Percentiles rank a stretch among this genome's conserved stretches.
Conservation (phyloP, 2,329 filamentous ascomycete genomes). For the Colletotrichum sp. region DNA sequence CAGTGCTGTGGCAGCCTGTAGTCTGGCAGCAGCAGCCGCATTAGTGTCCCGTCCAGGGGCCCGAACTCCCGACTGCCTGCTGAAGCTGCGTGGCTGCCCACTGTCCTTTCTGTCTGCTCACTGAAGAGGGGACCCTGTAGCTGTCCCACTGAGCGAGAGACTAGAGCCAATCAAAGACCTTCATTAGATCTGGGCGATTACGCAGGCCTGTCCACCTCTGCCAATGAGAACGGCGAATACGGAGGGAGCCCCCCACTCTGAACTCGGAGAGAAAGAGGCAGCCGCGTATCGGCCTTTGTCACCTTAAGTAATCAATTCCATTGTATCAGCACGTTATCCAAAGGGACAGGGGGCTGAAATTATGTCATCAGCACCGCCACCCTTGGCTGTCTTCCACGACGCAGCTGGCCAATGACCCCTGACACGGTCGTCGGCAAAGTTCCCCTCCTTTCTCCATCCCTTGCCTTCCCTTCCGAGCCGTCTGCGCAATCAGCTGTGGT, state of each 20-base stretch:
- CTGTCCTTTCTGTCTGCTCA: background rate
- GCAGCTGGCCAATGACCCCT: background rate
- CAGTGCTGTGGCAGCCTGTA: background rate
- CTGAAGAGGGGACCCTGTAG: background rate
- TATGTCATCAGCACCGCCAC: slow-evolving; percentile 19
- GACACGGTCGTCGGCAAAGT: background rate
- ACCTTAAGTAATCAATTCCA: background rate
- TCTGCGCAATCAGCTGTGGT: background rate
- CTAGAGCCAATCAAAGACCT: background rate
- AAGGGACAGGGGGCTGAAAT: background rate
- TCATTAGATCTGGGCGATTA: background rate
- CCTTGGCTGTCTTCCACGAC: background rate
- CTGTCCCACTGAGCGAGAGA: background rate
- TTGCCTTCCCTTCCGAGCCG: background rate
- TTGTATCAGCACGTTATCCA: background rate
- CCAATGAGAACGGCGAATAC: background rate
- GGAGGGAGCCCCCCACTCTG: background rate
- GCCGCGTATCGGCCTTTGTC: background rate
- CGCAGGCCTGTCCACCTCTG: background rate
- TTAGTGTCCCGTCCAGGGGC: background rate
- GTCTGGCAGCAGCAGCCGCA: background rate
- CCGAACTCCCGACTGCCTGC: background rate
- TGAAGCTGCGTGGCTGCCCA: background rate
- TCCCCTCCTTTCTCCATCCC: background rate
- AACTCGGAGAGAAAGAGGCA: background rate